Conservation (phyloP, 2,329 filamentous ascomycete genomes). For the Hypoxylon sp. region DNA sequence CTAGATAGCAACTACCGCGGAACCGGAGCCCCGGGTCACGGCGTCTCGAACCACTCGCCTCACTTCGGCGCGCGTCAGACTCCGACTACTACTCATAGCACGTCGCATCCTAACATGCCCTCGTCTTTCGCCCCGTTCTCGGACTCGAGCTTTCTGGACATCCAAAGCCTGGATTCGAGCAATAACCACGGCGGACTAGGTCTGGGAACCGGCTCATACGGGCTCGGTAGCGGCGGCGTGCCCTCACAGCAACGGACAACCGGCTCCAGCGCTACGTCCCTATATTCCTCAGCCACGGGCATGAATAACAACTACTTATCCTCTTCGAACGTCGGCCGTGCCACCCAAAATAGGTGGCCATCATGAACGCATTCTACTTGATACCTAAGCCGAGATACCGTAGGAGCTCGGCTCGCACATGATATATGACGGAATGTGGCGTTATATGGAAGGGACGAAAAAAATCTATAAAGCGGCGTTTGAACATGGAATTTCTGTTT, state of each 20-base stretch:
- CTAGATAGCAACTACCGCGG: slow-evolving; percentile 52
- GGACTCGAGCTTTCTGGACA: slow-evolving; percentile 51
- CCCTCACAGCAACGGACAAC: slow-evolving; percentile 49
- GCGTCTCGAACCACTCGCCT: slow-evolving; percentile 51
- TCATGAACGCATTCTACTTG: slow-evolving; percentile 39
- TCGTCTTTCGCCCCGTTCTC: slow-evolving; percentile 49
- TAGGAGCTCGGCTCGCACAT: slow-evolving; percentile 22
- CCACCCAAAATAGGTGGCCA: slow-evolving; percentile 49
- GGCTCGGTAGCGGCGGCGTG: slow-evolving; percentile 45
- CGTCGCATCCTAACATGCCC: slow-evolving; percentile 50
- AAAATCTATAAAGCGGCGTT: slow-evolving; percentile 41
- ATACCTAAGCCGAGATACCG: slow-evolving; percentile 6
- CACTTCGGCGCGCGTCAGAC: slow-evolving; percentile 50
- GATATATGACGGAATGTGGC: slow-evolving; percentile 44
- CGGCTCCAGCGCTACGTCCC: slow-evolving; percentile 45
- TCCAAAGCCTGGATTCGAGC: slow-evolving; percentile 49
- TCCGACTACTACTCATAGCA: slow-evolving; percentile 47
- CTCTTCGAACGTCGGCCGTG: slow-evolving; percentile 46
- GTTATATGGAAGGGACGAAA: slow-evolving; percentile 38
- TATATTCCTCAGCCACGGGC: slow-evolving; percentile 48
- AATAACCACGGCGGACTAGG: slow-evolving; percentile 46
- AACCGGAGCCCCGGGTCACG: slow-evolving; percentile 42
- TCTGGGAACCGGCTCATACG: slow-evolving; percentile 48
- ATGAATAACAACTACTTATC: slow-evolving; percentile 48
- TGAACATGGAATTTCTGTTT: slow-evolving; percentile 18